A percentile compares a stretch with the other conserved stretches of the same genome.
Conservation (phyloP, 2,329 filamentous ascomycete species). For the Aspergillus flavus region DNA sequence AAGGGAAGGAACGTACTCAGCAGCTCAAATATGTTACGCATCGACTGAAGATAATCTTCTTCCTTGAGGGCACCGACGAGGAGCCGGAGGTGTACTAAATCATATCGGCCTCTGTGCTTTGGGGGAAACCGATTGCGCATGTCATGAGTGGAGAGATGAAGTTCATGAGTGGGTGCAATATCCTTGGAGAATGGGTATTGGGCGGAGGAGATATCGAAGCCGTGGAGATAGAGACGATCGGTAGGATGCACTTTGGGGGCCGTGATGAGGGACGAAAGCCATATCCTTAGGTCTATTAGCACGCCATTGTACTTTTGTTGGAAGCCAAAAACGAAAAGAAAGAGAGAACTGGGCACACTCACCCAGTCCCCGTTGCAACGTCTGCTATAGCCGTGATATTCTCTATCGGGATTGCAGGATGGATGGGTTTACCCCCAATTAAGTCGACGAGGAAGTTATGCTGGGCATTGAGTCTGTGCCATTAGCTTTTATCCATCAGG, state of each 20-base stretch:
- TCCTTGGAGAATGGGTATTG: constrained; percentile 26
- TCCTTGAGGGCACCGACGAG: constrained; percentile 30
- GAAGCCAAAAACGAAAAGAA: background rate
- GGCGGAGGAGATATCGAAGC: constrained; percentile 35
- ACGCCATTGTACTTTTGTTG: background rate
- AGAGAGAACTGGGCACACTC: background rate
- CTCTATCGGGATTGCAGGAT: constrained; percentile 28
- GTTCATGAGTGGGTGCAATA: constrained; percentile 4
- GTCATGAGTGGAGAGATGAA: constrained; percentile 28
- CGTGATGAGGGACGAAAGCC: constrained; percentile 23
- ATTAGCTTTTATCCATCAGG: background rate
- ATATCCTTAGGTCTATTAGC: constrained; percentile 21
- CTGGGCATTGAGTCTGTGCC: constrained; percentile 26
- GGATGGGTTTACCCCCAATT: constrained; percentile 22
- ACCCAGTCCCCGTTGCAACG: constrained; percentile 35
- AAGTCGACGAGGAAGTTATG: constrained; percentile 28
- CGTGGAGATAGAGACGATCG: constrained; percentile 24
- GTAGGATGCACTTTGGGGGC: constrained; percentile 11
- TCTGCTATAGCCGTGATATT: constrained; percentile 27
- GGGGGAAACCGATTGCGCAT: constrained; percentile 28
- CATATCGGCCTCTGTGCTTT: constrained; percentile 31
- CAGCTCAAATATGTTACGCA: constrained; percentile 30
- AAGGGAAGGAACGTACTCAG: constrained; percentile 25
- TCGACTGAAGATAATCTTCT: constrained; percentile 20
- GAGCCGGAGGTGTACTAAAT: constrained; percentile 35